These are phyloP conservation scores for Kwoniella dejecticola DNA, from an alignment of 768 basidiomycete species.

Conservation along the genomic window DNA sequence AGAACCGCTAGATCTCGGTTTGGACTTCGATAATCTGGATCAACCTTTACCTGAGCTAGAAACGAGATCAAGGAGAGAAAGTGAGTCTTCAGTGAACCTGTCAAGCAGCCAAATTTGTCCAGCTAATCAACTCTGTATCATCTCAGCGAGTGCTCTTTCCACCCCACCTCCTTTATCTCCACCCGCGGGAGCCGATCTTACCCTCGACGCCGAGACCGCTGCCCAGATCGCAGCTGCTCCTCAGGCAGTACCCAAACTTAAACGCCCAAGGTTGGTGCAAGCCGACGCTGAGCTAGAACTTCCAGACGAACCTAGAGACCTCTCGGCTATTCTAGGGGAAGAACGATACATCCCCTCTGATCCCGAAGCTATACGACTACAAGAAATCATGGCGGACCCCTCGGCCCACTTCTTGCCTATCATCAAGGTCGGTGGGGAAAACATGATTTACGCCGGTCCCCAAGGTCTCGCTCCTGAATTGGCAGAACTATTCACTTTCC, in stretches of 20 bases:
- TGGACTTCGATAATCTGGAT: constrained; percentile 57
- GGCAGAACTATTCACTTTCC: constrained; percentile 79
- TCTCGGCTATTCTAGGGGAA: constrained; percentile 66
- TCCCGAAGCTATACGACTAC: constrained; percentile 76
- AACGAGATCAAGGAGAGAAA: constrained; percentile 61
- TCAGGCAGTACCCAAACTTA: constrained; percentile 58
- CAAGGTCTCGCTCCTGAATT: constrained; percentile 71
- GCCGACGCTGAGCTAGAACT: constrained; percentile 85
- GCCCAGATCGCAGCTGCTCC: constrained; percentile 55
- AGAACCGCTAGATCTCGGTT: constrained; percentile 25
- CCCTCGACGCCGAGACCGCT: constrained; percentile 60
- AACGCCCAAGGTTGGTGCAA: constrained; percentile 63
- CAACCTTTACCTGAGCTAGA: constrained; percentile 72
- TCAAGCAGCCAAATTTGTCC: background rate
- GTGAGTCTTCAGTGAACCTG: constrained; percentile 43
- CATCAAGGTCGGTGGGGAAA: constrained; percentile 65
- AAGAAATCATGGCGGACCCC: constrained; percentile 83
- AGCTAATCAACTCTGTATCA: background rate
- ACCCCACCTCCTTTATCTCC: constrained; percentile 67
- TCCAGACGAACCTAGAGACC: constrained; percentile 62
- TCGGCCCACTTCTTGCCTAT: constrained; percentile 82
- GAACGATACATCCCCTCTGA: constrained; percentile 86
- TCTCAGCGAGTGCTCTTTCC: constrained; percentile 68
- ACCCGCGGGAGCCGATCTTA: constrained; percentile 20
- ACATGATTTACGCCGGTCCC: constrained; percentile 77